Evolutionary conservation across 2,329 filamentous ascomycete genomes (phyloP).

Genomic region (Neofusicoccum sp.): DNA sequence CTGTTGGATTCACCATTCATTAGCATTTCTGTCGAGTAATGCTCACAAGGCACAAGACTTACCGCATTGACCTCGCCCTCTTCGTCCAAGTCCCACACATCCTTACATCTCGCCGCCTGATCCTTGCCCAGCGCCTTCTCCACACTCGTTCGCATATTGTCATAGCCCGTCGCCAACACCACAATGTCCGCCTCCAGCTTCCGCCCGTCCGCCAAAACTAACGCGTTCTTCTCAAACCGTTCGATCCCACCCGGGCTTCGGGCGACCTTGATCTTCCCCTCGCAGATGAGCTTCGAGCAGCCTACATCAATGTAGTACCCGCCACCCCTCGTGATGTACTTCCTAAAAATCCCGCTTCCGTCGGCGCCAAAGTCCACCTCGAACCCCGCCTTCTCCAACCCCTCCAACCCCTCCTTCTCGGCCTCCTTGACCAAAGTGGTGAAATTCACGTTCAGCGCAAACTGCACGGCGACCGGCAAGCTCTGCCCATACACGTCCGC

Average conservation of each 20-base stretch:
- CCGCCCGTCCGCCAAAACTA: constrained; percentile 50
- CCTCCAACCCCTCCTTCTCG: constrained; percentile 40
- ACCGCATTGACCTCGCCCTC: constrained; percentile 36
- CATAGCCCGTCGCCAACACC: constrained; percentile 56
- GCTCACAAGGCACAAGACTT: constrained; percentile 4
- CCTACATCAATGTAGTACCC: constrained; percentile 72
- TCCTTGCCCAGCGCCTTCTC: constrained; percentile 61
- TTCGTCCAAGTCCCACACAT: constrained; percentile 44
- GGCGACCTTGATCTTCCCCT: constrained; percentile 64
- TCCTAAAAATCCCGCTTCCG: constrained; percentile 57
- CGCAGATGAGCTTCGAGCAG: constrained; percentile 58
- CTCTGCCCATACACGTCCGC: constrained; percentile 62
- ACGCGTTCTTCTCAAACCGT: constrained; percentile 47
- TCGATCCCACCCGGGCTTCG: constrained; percentile 49
- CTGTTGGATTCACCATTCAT: constrained; percentile 20
- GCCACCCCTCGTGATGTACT: constrained; percentile 65
- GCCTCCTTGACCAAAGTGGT: constrained; percentile 38
- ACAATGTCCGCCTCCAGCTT: constrained; percentile 62
- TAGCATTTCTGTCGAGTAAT: neutral
- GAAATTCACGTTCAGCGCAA: constrained; percentile 54
- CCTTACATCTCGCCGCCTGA: constrained; percentile 56
- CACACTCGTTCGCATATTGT: constrained; percentile 66
- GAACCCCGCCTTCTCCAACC: constrained; percentile 59
- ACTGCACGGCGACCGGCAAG: constrained; percentile 59
- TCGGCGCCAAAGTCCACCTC: constrained; percentile 58